A percentile compares a stretch with the other conserved stretches of the same genome.
phyloP scores from a whole-genome alignment of 2,329 filamentous ascomycete species.

The Grosmannia serpens region DNA sequence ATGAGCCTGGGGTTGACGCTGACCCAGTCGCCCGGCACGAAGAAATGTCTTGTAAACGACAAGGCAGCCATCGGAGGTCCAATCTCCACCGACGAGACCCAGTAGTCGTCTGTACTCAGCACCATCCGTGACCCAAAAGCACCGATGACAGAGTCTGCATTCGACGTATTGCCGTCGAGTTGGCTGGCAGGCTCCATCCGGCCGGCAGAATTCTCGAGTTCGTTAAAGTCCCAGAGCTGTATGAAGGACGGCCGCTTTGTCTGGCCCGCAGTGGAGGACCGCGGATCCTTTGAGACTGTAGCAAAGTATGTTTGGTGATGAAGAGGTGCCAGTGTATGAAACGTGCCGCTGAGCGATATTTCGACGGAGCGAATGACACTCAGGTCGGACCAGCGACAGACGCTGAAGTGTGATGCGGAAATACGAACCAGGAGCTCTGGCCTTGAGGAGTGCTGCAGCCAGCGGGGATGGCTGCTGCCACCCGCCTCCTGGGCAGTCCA shows the following conservation, averaged over 20 bases:
- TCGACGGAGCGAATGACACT: neutral
- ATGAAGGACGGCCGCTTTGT: neutral
- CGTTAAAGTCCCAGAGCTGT: neutral
- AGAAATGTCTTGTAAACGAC: neutral
- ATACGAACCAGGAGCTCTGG: neutral
- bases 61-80: neutral
- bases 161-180: neutral
- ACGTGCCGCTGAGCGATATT: neutral
- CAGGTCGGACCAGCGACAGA: neutral
- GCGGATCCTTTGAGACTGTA: neutral
- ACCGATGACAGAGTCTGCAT: neutral
- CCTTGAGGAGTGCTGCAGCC: neutral
- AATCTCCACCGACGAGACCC: neutral
- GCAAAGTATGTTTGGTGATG: neutral
- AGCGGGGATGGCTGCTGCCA: neutral
- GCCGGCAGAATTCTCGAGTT: neutral
- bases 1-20: neutral
- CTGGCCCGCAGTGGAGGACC: neutral
- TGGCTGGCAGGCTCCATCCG: neutral
- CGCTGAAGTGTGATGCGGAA: neutral
- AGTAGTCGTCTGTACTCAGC: neutral
- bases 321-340: neutral
- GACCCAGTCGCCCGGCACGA: constrained; percentile 10
- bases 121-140: neutral
- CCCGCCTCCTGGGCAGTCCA: neutral